Conservation (phyloP, 768 basidiomycete genomes). For the Termitomyces sp. region DNA sequence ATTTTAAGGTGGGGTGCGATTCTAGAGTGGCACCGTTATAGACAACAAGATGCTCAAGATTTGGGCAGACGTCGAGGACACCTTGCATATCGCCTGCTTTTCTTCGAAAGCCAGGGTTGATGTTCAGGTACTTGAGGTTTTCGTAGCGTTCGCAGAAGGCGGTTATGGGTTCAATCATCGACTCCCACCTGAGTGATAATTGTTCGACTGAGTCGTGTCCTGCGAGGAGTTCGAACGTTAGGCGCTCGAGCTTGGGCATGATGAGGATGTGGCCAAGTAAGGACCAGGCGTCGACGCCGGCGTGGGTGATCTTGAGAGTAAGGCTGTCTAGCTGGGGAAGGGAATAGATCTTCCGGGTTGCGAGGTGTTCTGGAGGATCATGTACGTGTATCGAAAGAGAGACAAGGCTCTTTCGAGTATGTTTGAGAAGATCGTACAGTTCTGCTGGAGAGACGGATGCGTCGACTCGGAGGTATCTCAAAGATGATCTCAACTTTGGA, state of each 20-base stretch:
- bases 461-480: constrained; percentile 4
- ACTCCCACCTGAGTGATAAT: neutral
- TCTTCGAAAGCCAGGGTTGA: constrained; percentile 6
- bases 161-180: neutral
- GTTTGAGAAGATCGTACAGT: constrained; percentile 1
- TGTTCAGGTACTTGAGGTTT: constrained; percentile 3
- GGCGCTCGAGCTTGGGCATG: constrained; percentile 6
- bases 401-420: neutral
- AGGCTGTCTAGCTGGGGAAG: constrained; percentile 9
- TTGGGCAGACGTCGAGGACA: constrained; percentile 5
- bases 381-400: constrained; percentile 9
- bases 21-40: constrained; percentile 1
- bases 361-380: neutral
- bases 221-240: constrained; percentile 5
- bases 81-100: constrained; percentile 1
- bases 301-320: neutral
- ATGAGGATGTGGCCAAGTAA: neutral
- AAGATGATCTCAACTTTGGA: constrained; percentile 3
- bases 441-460: neutral
- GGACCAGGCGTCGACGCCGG: neutral
- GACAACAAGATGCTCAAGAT: constrained; percentile 10
- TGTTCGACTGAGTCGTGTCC: neutral
- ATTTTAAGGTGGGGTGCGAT: constrained; percentile 6
- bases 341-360: neutral
- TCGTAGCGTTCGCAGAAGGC: constrained; percentile 5